A percentile compares a stretch with the other conserved stretches of the same genome.
Conservation (phyloP, 2,329 filamentous ascomycete species). For the Microsporum canis region DNA sequence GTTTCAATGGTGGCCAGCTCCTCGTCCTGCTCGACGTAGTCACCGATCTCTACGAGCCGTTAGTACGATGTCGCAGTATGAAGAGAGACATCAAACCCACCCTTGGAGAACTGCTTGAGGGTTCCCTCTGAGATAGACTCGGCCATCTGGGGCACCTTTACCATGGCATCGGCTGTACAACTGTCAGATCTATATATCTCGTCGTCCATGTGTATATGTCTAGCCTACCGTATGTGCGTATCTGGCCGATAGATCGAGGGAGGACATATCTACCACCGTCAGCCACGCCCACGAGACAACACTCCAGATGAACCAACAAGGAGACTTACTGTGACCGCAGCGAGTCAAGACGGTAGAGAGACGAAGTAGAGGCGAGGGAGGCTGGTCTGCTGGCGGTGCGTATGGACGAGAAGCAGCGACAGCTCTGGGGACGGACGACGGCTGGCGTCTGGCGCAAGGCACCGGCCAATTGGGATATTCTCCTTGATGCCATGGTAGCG, state of each 20-base stretch:
- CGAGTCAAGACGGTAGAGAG: neutral
- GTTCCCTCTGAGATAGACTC: slow-evolving; percentile 98
- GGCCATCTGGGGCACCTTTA: slow-evolving; percentile 96
- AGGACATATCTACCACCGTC: neutral
- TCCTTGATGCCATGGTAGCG: neutral
- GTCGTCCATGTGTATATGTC: neutral
- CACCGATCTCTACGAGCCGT: slow-evolving; percentile 56
- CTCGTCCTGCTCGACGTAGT: slow-evolving; percentile 89
- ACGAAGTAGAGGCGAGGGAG: neutral
- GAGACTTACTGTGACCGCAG: neutral
- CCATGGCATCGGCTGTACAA: slow-evolving; percentile 57
- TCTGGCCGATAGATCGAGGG: slow-evolving; percentile 1
- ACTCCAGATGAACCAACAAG: no score
- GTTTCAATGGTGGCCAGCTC: slow-evolving; percentile 98
- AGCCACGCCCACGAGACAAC: neutral
- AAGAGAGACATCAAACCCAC: slow-evolving; percentile 28
- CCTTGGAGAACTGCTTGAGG: slow-evolving; percentile 86
- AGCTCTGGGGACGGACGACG: neutral
- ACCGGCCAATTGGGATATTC: slow-evolving; percentile 1
- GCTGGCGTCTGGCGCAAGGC: neutral
- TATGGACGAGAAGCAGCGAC: neutral
- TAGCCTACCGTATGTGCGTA: slow-evolving; percentile 11
- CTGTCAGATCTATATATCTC: neutral
- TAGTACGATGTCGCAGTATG: slow-evolving; percentile 6
- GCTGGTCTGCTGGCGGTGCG: neutral